Percentiles rank a stretch among this genome's conserved stretches.
These are phyloP conservation scores for Blastocystis sp. DNA, from an alignment of 352 stramenopile species.

Conservation along the genomic window DNA sequence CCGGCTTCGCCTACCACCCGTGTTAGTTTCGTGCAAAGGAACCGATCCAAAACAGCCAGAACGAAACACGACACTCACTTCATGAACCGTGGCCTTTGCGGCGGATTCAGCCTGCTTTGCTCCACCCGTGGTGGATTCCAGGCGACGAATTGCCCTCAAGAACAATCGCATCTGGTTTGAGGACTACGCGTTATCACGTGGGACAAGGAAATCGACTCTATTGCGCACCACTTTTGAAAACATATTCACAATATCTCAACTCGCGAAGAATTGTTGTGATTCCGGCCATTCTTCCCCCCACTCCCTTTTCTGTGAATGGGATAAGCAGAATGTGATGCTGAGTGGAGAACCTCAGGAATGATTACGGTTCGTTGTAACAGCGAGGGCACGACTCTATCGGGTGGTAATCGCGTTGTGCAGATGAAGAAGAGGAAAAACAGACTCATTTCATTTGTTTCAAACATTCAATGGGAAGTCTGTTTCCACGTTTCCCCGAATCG, in stretches of 20 bases:
- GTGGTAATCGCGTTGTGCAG: too few relatives aligned
- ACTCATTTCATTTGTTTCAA: not conserved
- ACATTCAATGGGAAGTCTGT: not conserved
- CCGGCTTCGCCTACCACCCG: conserved; percentile 1
- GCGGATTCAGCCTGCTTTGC: not conserved
- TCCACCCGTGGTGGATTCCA: conserved; percentile 11
- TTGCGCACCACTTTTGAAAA: conserved; percentile 26
- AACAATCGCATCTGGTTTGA: not conserved
- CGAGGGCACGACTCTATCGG: too few relatives aligned
- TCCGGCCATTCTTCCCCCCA: not conserved
- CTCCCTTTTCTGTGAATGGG: not conserved
- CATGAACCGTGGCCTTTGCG: not conserved
- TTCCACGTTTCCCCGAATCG: conserved; percentile 55
- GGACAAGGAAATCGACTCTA: not conserved
- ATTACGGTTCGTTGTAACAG: too few relatives aligned
- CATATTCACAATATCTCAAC: not conserved
- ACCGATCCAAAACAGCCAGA: not conserved
- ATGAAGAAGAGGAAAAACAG: not conserved
- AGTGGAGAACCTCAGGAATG: too few relatives aligned
- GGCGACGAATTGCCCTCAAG: not conserved
- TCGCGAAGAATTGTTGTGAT: not conserved
- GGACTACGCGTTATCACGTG: not conserved
- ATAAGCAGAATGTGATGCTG: too few relatives aligned
- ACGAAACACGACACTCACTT: conserved; percentile 9
- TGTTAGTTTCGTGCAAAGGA: not conserved